phyloP scores from a whole-genome alignment of 352 stramenopile species.

The Aphanomyces invadans region DNA sequence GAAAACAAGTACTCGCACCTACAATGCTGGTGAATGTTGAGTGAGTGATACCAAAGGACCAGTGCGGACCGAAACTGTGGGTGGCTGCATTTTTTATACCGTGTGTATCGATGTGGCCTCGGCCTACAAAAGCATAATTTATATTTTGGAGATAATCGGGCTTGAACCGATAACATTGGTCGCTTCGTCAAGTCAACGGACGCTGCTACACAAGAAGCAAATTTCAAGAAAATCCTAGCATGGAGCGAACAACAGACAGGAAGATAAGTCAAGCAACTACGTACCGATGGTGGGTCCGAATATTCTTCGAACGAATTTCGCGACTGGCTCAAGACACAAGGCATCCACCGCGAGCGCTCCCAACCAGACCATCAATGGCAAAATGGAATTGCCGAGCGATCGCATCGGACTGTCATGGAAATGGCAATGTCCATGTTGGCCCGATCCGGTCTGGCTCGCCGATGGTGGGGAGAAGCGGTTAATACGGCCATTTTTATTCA shows the following conservation, averaged over 20 bases:
- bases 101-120: neutral
- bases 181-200: neutral
- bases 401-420: neutral
- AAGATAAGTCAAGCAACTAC: neutral
- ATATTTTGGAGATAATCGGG: neutral
- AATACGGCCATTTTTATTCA: slow-evolving; percentile 8
- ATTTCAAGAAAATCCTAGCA: neutral
- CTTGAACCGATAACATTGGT: neutral
- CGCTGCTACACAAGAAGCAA: neutral
- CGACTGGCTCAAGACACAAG: neutral
- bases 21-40: neutral
- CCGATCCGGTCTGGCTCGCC: neutral
- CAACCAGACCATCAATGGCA: neutral
- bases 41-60: neutral
- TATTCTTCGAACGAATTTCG: neutral
- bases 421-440: slow-evolving; percentile 4
- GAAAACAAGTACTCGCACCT: neutral
- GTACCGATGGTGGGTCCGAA: neutral
- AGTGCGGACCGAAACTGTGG: neutral
- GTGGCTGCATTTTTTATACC: neutral
- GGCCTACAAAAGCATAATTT: neutral
- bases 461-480: slow-evolving; percentile 4
- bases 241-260: neutral
- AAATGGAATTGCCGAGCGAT: slow-evolving; percentile 2
- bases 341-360: slow-evolving; percentile 1